Base-by-base conservation (phyloP, 495 filamentous ascomycete species). In the Hypoxylon rickii region DNA sequence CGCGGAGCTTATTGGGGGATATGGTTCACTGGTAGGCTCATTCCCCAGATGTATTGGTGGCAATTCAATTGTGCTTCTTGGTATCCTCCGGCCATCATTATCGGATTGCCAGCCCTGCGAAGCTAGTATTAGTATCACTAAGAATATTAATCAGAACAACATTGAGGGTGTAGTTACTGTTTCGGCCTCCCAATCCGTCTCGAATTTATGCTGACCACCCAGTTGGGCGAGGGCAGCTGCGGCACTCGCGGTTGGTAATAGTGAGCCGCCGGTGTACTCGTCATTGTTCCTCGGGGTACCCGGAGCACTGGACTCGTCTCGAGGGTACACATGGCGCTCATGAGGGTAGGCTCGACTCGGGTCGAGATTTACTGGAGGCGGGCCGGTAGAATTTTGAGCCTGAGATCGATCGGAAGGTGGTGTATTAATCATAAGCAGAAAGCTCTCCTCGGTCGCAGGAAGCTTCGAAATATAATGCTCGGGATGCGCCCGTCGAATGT, bases 401-500 rank as follows among this genome's bases (percentile, higher is more conserved):
- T 67, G 85, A n/a, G 86, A 86, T 65, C 89, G 84, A 70, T 95
- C 88, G 31, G 87, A 88, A 24, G 89, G 91, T 33, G 90, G 86
- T 52, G 90, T 90, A 71, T 83, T 95, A 70, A 96, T 89, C 92
- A 96, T 96, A 68, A 95, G 79, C 63, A 87, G 78, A 76, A 98
- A 97, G 86, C 92, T 96, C 78, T 97, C 94, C 70, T 97, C 92
- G 63, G 94, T 98, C 38, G 94, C 94, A 69, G 94, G 94, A 65
- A 98, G 90, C 85, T 97, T 98, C 55, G 94, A 85, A 61, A 98
- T 96, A 74, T 97, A 98, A 74, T 97, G 86, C 67, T 95, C 93
- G 46, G 94, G 95, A 74, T 98, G 94, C 68, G 94, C 94, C 71
- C 94, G 86, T 63, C 94, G 90, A 63, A 98, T 97, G 67, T 98